Percentiles rank a stretch among this genome's conserved stretches.
Conservation (phyloP, 2,329 filamentous ascomycete species). For the Venturia pyrina region DNA sequence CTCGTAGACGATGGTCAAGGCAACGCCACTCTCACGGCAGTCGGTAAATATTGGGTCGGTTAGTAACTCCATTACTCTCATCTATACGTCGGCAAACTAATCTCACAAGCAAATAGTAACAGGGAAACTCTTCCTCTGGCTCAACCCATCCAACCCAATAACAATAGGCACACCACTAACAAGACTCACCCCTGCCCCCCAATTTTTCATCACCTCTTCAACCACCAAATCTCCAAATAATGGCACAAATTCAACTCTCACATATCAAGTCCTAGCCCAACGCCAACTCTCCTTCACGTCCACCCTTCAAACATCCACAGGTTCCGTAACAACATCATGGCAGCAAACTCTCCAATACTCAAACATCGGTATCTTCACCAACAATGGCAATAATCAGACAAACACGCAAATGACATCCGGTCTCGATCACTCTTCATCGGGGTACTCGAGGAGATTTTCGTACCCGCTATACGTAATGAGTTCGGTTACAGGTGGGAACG, state of each 20-base stretch:
- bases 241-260: slow-evolving; percentile 49
- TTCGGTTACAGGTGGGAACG: slow-evolving; percentile 29
- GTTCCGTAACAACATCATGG: slow-evolving; percentile 41
- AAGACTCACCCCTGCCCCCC: slow-evolving; percentile 39
- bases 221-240: slow-evolving; percentile 29
- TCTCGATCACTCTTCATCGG: slow-evolving; percentile 26
- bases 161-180: slow-evolving; percentile 40
- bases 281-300: neutral
- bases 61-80: neutral
- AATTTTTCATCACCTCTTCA: slow-evolving; percentile 28
- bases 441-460: slow-evolving; percentile 36
- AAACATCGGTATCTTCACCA: slow-evolving; percentile 45
- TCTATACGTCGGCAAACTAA: neutral
- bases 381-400: slow-evolving; percentile 44
- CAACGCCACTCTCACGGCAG: slow-evolving; percentile 27
- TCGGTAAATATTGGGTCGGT: slow-evolving; percentile 57
- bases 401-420: slow-evolving; percentile 44
- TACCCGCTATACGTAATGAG: slow-evolving; percentile 54
- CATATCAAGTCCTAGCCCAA: slow-evolving; percentile 39
- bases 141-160: slow-evolving; percentile 24
- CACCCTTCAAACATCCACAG: slow-evolving; percentile 22
- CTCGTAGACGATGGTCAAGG: slow-evolving; percentile 41
- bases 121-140: slow-evolving; percentile 57
- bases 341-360: slow-evolving; percentile 46
- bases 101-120: slow-evolving; percentile 38